Evolutionary conservation across 2,329 filamentous ascomycete genomes (phyloP), one percentile per base, ranked within the genome.

Genomic region (Colletotrichum tamarilloi): DNA sequence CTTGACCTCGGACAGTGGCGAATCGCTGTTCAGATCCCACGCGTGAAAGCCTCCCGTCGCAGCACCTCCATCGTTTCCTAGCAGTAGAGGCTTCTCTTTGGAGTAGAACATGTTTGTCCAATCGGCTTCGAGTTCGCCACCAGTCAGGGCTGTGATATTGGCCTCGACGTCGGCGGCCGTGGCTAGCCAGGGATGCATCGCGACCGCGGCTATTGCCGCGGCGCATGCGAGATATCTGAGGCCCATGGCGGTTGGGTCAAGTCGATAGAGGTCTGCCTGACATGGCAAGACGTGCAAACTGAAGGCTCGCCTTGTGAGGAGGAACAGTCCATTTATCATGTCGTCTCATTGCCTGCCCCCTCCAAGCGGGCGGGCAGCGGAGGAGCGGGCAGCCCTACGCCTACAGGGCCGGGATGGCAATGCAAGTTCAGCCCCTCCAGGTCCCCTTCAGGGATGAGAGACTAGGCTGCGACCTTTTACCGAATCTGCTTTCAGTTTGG

Each of bases 11-110:
- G 75, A 62, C 11, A 86, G 74, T 5, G 78, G 76, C 5, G 77
- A 76, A 53, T 79, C 75, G 30, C 77, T 78, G 56, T 79, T 75
- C 42, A 86, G 74, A 9, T 77, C 74, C 74, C 81, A 87, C 11
- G 80, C 77, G 58, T 80, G 84, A 42, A 87, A 82, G 0, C 85
- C 86, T 12, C 85, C 85, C 4, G 80, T 82, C 24, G 80, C 82
- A 8, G 85, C 82, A 0, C 81, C 83, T 14, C 83, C 85, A 64
- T 87, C 85, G 49, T 87, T 87, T 22, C 84, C 84, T n/a, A 87
- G 76, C 1, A 87, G 79, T 5, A 85, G 53, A 7, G 85, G 83
- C 2, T 74, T 62, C 1, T 68, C 73, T 16, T 75, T 75, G 14
- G 80, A 78, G 74, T 87, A 86, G 77, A 83, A 83, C 5, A 84